phyloP scores from a whole-genome alignment of 805 yeast species.

The Starmerella gropengiesseri region DNA sequence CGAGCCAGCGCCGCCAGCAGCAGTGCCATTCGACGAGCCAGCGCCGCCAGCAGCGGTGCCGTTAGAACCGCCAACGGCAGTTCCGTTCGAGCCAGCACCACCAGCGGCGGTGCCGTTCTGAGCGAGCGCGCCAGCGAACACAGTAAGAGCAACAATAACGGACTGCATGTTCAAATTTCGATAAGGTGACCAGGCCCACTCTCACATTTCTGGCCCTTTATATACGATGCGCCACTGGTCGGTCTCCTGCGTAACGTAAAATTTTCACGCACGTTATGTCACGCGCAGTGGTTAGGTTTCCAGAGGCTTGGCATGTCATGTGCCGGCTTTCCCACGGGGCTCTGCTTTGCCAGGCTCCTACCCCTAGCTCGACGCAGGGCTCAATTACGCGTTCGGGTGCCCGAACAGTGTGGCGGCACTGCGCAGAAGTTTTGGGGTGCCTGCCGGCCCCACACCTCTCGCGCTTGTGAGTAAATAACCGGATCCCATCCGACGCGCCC shows the following conservation, averaged over 20 bases:
- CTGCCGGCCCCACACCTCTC: no score
- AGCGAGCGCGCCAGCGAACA: conserved; percentile 15
- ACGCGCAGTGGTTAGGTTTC: neutral
- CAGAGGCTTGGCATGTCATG: conserved; percentile 5
- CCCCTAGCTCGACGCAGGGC: no score
- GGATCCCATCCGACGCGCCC: no score
- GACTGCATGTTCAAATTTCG: conserved; percentile 16
- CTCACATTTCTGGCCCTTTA: neutral
- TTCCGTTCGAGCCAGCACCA: conserved; percentile 2
- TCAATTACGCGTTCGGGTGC: no score
- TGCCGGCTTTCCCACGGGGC: no score
- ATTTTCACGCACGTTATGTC: conserved; percentile 4
- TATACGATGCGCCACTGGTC: conserved; percentile 3
- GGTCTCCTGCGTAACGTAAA: conserved; percentile 7
- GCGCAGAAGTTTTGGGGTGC: no score
- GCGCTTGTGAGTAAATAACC: no score
- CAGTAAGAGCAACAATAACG: conserved; percentile 20
- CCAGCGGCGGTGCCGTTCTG: conserved; percentile 7
- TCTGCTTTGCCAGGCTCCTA: no score
- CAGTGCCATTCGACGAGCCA: conserved; percentile 2
- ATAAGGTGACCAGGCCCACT: no score
- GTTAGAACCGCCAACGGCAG: conserved; percentile 4
- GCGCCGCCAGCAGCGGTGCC: conserved; percentile 3
- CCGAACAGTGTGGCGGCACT: no score
- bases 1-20: conserved; percentile 4